Conservation (phyloP, 163 green algal genomes). For the Chlamydomonas reinhardtii region DNA sequence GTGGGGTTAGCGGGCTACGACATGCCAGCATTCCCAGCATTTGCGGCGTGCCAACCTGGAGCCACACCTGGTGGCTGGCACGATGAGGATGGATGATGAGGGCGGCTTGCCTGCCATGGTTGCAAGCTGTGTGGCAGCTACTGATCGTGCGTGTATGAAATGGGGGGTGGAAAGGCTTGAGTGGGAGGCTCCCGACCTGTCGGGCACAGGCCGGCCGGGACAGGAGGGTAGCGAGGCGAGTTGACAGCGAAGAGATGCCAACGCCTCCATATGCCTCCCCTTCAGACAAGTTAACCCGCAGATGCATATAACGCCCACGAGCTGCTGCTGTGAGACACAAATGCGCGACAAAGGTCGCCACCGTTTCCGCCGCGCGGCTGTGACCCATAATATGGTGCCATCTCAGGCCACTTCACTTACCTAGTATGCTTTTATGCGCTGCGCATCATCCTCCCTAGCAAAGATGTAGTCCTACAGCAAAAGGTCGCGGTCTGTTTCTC, state of each 20-base stretch:
- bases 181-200: too few species aligned
- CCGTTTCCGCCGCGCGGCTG: background rate
- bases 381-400: background rate
- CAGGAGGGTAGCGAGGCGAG: too few species aligned
- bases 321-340: background rate
- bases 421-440: background rate
- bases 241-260: background rate
- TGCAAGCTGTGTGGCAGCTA: background rate
- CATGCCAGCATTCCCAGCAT: too few species aligned
- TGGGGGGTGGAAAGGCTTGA: too few species aligned
- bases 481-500: background rate
- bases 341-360: background rate
- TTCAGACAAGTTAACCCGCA: background rate
- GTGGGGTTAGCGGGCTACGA: too few species aligned
- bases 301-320: too few species aligned
- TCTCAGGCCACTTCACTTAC: background rate
- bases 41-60: too few species aligned
- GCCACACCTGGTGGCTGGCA: constrained; percentile 22
- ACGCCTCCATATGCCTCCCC: too few species aligned
- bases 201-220: too few species aligned
- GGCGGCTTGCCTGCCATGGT: background rate
- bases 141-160: background rate
- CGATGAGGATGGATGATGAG: background rate
- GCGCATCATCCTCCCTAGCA: too few species aligned
- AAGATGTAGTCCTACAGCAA: background rate